Conservation (phyloP, 2,329 filamentous ascomycete species). For the Trichoderma polysporum region DNA sequence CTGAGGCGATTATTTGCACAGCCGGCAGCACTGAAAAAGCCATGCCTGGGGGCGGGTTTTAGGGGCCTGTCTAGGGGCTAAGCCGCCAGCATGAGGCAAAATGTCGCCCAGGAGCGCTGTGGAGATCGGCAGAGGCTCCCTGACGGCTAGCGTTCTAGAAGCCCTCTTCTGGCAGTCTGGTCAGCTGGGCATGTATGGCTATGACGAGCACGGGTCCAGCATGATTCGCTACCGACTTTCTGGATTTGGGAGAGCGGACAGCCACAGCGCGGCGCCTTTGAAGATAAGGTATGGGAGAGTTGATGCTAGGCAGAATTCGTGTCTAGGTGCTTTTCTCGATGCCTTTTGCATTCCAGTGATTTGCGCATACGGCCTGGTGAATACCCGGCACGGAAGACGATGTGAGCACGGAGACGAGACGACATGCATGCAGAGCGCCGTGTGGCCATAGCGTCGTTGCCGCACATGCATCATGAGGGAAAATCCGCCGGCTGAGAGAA, state of each 20-base stretch:
- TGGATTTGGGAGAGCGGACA: slow-evolving; percentile 24
- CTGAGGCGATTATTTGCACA: neutral
- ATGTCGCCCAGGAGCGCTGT: neutral
- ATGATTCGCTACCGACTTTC: slow-evolving; percentile 35
- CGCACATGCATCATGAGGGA: slow-evolving; percentile 12
- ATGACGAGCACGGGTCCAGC: slow-evolving; percentile 20
- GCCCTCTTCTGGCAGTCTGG: neutral
- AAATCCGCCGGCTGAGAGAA: neutral
- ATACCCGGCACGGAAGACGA: neutral
- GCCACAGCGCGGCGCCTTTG: neutral
- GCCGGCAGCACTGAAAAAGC: neutral
- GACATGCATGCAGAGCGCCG: neutral
- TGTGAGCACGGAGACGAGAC: no score
- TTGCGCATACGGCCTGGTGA: no score
- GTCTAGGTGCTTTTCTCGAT: no score
- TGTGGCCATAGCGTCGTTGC: neutral
- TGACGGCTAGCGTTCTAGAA: slow-evolving; percentile 15
- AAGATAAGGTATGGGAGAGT: neutral
- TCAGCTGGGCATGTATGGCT: slow-evolving; percentile 23
- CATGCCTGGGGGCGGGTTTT: neutral
- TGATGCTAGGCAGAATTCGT: neutral
- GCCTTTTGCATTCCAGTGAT: no score
- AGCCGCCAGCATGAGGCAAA: no score
- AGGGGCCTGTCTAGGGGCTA: neutral
- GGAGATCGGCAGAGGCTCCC: slow-evolving; percentile 7